Base-by-base conservation (phyloP, 202 grass and related monocot species). In the Panicum virgatum region DNA sequence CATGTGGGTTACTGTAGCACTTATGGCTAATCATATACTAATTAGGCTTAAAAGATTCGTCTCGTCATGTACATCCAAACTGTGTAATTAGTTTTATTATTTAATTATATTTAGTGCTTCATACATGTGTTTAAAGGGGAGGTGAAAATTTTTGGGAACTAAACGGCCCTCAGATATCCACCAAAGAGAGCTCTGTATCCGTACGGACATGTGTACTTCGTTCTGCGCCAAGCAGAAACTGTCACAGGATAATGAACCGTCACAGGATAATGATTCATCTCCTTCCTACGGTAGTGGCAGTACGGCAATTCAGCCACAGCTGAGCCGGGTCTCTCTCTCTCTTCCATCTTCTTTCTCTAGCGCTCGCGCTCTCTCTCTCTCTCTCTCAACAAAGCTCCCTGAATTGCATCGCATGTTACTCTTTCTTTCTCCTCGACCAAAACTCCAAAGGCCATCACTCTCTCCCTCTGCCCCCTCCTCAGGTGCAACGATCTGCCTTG, bases 151-250 rank as follows among this genome's bases (percentile, higher is more conserved):
- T n/a, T n/a, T n/a, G n/a, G n/a, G n/a, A n/a, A n/a, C n/a, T n/a
- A n/a, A n/a, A n/a, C n/a, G n/a, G n/a, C n/a, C n/a, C n/a, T n/a
- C n/a, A n/a, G n/a, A n/a, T n/a, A n/a, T n/a, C n/a, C 36, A 58
- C 37, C 34, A 56, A 3, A 8, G 30, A 40, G 51, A 26, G 52
- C 54, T 76, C 44, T 26, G 61, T 18, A n/a, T 62, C 39, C 66
- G 79, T 81, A 81, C 79, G 53, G 53, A 71, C 46, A 58, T 34
- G 78, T 72, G 66, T 81, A 61, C 66, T n/a, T 71, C 18, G 16
- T 15, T 16, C 75, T 39, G 14, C 47, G 22, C 22, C 64, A 45
- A 58, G 64, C n/a, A 69, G 64, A 80, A 80, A 69, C 23, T 37
- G 64, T 58, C 37, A 44, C 36, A 56, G 63, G 77, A 69, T 80